Base-by-base conservation (phyloP, 306 rosid genomes). In the Corylus avellana region DNA sequence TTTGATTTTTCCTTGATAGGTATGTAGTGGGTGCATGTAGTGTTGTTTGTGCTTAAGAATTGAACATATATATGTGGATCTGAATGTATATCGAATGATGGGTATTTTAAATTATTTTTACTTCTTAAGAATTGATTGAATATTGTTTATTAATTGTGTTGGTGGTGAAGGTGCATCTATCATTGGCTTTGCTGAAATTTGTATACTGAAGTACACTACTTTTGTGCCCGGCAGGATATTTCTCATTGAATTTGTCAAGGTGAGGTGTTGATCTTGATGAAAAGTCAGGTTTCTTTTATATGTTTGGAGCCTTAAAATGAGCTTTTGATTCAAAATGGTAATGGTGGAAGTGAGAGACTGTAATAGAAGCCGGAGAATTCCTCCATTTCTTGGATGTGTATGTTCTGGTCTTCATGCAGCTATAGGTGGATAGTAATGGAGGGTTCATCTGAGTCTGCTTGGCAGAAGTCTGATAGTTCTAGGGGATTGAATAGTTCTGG, bases 391-490 rank as follows among this genome's bases (percentile, higher is more conserved):
- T 87, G 93, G 84, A 82, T 86, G 83, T 83, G 82, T 72, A 77
- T 74, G 84, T 55, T 75, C 17, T 80, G 85, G 88, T 51, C 77
- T 51, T 58, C 96, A 82, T 92, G 93, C 84, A 81, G 86, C 87
- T 82, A 79, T 84, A 78, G 70, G 85, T 82, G 96, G 91, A 81
- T 89, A 73, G 72, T 73, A 74, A 95, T 95, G 99, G 98, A 91
- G 75, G 93, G 90, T 62, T 90, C 98, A 69, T 88, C 92, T 25
- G 91, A 86, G 63, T 91, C 92, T 66, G 91, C 84, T 79, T 84
- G 88, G 85, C 88, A 77, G 79, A 86, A 74, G 81, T 86, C 93
- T 81, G 87, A 76, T 59, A 88, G 90, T 78, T 88, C 92, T 69
- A 86, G 93, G 83, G 91, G 83, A 51, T 87, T 90, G 39, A 89